Evolutionary conservation across 2,329 filamentous ascomycete species (phyloP), one percentile per base, ranked within the genome.

Genomic region (Cephalotrichum gorgonifer): DNA sequence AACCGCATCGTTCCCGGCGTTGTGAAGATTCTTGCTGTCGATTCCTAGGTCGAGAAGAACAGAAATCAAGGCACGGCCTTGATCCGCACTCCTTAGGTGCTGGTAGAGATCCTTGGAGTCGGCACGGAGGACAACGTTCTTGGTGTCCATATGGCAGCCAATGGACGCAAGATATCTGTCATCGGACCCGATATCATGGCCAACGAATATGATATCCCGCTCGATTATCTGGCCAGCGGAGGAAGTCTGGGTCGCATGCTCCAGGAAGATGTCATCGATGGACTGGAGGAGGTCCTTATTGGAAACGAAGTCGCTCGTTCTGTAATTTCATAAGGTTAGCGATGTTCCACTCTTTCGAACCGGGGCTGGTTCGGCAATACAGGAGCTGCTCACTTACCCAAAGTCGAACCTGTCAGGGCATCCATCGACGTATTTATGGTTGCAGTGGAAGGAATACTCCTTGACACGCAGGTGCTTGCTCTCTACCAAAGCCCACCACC

Each of bases 1-100:
- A 1, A 81, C 76, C 0, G 89, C 88, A 60, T 95, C 89, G 55
- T 95, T 95, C 2, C 89, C 82, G 0, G 83, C 89, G 59, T 95
- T 95, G 64, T 95, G 89, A n/a, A 91, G 70, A 56, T 85, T 73
- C 63, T 71, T 77, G 39, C 72, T 77, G 0, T 66, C 57, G 8
- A 94, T 76, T 3, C 75, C 76, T 26, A 95, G 69, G 6, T 83
- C 74, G 6, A 64, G 58, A 23, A 95, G 74, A 14, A 94, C 72
- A 6, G 57, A 67, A 1, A 67, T 68, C 2, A 97, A 73, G 1
- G 75, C 76, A 14, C 75, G 73, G 3, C 71, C 61, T 2, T 84
- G 69, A 1, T 60, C 57, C 22, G 76, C 72, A 14, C 73, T 70
- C 28, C 72, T 73, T 58, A 83, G 75, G 14, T 78, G 75, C 52